Conservation (phyloP, 257 asterid species). For the Nicotiana tomentosiformis region DNA sequence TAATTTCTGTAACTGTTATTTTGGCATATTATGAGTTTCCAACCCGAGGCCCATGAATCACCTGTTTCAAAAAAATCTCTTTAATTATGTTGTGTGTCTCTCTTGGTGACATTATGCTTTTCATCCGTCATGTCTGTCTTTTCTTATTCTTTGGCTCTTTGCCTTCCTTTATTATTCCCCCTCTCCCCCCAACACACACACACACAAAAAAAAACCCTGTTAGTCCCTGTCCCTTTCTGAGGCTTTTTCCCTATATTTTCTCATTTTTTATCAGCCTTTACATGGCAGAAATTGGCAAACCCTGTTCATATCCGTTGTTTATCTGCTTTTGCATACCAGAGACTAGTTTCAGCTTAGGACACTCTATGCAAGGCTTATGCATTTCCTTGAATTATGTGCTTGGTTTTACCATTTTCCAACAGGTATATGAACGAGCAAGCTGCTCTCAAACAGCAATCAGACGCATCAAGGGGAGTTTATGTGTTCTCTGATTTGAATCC, state of each 20-base stretch:
- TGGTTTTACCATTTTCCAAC: background rate
- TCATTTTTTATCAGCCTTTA: background rate
- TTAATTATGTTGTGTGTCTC: background rate
- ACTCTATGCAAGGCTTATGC: background rate
- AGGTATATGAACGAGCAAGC: constrained; percentile 38
- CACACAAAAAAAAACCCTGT: background rate
- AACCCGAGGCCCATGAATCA: background rate
- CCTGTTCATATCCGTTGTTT: background rate
- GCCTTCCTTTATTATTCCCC: background rate
- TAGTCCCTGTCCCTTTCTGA: background rate
- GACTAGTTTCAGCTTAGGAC: background rate
- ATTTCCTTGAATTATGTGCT: background rate
- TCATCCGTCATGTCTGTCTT: background rate
- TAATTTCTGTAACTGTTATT: background rate
- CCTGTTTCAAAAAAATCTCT: background rate
- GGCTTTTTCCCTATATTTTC: background rate
- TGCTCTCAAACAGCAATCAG: constrained; percentile 32
- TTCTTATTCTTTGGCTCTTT: background rate
- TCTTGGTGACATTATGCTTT: background rate
- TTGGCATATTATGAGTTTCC: background rate
- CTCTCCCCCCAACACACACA: too few species aligned
- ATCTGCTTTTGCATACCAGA: background rate
- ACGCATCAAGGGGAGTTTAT: constrained; percentile 55
- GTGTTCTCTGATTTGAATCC: constrained; percentile 95
- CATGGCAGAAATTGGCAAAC: background rate